Base-by-base conservation (phyloP, 257 asterid species). In the Scutellaria barbata region DNA sequence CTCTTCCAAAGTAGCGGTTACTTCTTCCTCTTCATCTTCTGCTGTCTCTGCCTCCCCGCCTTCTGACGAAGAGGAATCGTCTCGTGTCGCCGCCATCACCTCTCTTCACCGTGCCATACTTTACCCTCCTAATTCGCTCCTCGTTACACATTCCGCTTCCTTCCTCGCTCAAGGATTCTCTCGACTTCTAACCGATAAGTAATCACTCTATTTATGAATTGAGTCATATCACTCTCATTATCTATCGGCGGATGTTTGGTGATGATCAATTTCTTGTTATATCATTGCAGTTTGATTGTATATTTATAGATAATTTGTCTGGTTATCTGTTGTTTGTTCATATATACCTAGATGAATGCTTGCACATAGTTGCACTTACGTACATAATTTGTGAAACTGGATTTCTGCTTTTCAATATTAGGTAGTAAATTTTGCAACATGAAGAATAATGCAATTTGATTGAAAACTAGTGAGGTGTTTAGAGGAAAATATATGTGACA, bases 41-140 rank as follows among this genome's bases (percentile, higher is more conserved):
- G 80, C 86, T 48, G 63, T 54, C 18, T 6, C 85, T 10, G 48
- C 50, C 11, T 43, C 85, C 10, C 68, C 83, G 55, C 17, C 82
- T 52, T 63, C 87, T 13, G 94, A 87, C 20, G 87, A 83, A 18
- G 85, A 87, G 9, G 97, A 92, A 63, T 81, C 95, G 43, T 82
- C 96, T 43, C 88, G 97, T 14, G 85, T 91, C 63, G 83, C 96
- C 68, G 96, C 99, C 74, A 56, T 91, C 50, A 80, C 81, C 56
- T 88, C 99, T 60, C 96, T 91, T 61, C 96, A 89, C 77, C 92
- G 95, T 63, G 89, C 97, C 46, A 81, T 94, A 74, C 84, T 89
- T 2, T 91, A 89, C 80, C 98, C 98, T 71, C 96, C 88, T 0
- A 94, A 89, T 79, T 88, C 96, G 35, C 72, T 91, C 68, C 90